Conservation (phyloP, 345 rosid genomes). For the Acer campestre region DNA sequence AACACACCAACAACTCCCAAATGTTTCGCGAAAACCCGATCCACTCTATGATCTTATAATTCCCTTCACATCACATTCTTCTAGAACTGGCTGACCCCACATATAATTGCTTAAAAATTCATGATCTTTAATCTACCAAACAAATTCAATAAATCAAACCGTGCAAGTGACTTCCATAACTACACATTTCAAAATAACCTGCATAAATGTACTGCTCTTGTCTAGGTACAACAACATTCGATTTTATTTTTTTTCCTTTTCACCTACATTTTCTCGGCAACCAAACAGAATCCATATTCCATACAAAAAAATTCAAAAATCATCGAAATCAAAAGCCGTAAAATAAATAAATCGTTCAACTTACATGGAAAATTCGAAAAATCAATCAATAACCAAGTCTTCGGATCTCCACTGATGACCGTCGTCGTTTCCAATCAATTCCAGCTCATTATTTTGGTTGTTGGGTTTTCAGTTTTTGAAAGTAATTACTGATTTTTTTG, state of each 20-base stretch:
- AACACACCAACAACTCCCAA: background rate
- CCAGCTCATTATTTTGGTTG: constrained; percentile 14
- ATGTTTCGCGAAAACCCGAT: background rate
- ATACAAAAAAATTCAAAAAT: background rate
- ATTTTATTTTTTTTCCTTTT: background rate
- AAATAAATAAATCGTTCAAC: constrained; percentile 10
- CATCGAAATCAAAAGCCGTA: background rate
- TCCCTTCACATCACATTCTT: no score
- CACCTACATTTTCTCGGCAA: constrained; percentile 14
- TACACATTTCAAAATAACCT: background rate
- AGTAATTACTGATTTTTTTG: constrained; percentile 1
- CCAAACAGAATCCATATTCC: constrained; percentile 3
- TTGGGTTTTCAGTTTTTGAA: background rate
- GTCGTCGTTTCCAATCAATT: constrained; percentile 13
- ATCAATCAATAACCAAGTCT: constrained; percentile 6
- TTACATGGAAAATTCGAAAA: constrained; percentile 25
- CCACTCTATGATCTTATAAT: no score
- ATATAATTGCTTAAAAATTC: background rate
- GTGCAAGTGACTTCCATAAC: background rate
- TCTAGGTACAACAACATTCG: background rate
- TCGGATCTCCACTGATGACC: background rate
- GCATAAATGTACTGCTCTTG: no score
- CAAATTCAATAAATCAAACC: background rate
- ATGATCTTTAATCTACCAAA: background rate
- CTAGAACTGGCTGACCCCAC: no score